Base-by-base conservation (phyloP, 2,329 filamentous ascomycete species). In the Claviceps sp. region DNA sequence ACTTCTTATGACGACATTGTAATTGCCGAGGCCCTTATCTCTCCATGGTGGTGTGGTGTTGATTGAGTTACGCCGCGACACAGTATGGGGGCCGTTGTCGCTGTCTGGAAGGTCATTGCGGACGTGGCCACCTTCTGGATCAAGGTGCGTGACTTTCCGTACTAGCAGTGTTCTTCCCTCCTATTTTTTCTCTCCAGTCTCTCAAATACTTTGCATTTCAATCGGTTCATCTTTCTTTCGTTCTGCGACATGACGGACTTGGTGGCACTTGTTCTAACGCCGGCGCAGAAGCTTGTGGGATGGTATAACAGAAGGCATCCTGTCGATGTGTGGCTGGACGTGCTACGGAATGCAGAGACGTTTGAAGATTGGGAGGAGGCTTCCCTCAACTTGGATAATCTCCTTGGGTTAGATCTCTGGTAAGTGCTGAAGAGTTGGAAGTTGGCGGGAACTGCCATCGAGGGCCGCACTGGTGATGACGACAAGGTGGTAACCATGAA, bases 351-450 rank as follows among this genome's bases (percentile, higher is more conserved):
- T 54, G 85, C 88, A 17, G 74, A 80, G 57, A 75, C 77, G 26
- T 95, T 85, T 63, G 87, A 93, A 62, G 85, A 93, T 64, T 96
- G 89, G 89, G 84, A 91, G 64, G 82, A 84, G 57, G 82, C 85
- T n/a, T 88, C 89, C 1, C 78, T 86, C 56, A 80, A 87, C 61
- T 76, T 95, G n/a, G 90, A 95, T 66, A 84, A 85, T 60, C 73
- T 87, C 17, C 74, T 89, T n/a, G 84, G 84, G 43, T 80, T 89
- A 58, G 87, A 94, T 68, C 67, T 89, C 55, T 95, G 87, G 87
- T 87, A 70, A 54, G 68, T 57, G 10, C 10, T 19, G 19, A 40
- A 17, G 14, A 11, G 6, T n/a, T 22, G 4, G 13, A 14, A 11
- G 6, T 19, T 13, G 8, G 14, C 11, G 22, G 13, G 22, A 5